phyloP scores from a whole-genome alignment of 2,329 filamentous ascomycete species.

The Exophiala viscosa region DNA sequence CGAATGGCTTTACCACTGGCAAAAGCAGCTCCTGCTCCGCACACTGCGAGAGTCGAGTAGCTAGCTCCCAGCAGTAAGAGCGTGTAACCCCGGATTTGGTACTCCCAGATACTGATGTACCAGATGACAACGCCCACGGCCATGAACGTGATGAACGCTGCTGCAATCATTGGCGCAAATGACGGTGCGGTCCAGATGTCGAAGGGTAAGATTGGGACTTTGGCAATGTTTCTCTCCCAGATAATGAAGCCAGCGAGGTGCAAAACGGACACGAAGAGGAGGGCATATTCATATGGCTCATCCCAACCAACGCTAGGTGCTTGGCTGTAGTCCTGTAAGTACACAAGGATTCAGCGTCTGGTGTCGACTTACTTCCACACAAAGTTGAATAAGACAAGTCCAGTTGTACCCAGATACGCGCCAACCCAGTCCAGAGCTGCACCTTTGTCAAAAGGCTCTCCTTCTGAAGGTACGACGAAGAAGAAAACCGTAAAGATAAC shows the following conservation, averaged over 20 bases:
- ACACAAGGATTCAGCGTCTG: too few species aligned
- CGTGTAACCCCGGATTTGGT: constrained; percentile 41
- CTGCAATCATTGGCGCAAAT: constrained; percentile 43
- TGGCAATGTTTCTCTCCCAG: constrained; percentile 43
- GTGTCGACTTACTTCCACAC: constrained; percentile 48
- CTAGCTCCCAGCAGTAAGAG: constrained; percentile 40
- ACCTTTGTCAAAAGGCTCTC: constrained; percentile 33
- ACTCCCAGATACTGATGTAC: constrained; percentile 46
- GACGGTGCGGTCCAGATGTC: constrained; percentile 45
- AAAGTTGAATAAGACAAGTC: constrained; percentile 50
- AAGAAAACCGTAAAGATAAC: constrained; percentile 28
- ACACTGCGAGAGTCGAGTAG: constrained; percentile 43
- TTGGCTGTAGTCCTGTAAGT: constrained; percentile 31
- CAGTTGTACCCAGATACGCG: constrained; percentile 37
- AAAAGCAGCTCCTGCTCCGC: constrained; percentile 37
- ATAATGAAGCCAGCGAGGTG: constrained; percentile 35
- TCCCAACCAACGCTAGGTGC: constrained; percentile 47
- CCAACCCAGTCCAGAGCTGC: constrained; percentile 43
- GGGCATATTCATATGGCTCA: constrained; percentile 40
- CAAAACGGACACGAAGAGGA: constrained; percentile 37
- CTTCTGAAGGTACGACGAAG: constrained; percentile 31
- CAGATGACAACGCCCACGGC: constrained; percentile 47
- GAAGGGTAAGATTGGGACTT: constrained; percentile 46
- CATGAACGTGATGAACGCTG: constrained; percentile 48
- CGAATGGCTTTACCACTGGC: constrained; percentile 47